Conservation (phyloP, 1,139 yeast genomes). For the Diutina ranongensis region DNA sequence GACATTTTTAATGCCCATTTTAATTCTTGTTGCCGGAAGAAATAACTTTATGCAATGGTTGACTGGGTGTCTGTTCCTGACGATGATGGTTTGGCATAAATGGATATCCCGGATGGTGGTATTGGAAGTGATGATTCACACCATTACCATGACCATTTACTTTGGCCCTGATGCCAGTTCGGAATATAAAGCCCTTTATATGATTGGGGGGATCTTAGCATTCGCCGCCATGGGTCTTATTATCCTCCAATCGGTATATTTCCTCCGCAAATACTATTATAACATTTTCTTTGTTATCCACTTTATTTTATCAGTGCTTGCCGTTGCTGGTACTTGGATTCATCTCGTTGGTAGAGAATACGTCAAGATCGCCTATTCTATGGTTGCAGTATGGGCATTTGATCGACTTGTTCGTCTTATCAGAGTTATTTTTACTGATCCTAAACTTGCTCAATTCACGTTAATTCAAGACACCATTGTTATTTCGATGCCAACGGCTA, state of each 20-base stretch:
- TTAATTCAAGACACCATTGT: background rate
- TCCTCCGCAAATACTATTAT: background rate
- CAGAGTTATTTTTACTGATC: background rate
- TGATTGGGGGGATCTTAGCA: background rate
- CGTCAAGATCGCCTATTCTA: background rate
- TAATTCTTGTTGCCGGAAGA: constrained; percentile 32
- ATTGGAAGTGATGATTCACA: background rate
- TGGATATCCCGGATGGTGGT: constrained; percentile 18
- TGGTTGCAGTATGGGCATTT: constrained; percentile 1
- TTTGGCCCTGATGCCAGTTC: background rate
- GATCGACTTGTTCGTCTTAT: background rate
- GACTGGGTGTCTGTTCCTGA: constrained; percentile 27
- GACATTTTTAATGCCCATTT: constrained; percentile 19
- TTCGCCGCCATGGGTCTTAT: background rate
- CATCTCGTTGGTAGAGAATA: background rate
- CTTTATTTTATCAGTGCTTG: background rate
- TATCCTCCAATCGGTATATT: background rate
- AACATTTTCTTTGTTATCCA: background rate
- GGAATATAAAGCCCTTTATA: background rate
- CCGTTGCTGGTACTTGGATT: background rate
- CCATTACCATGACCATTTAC: background rate
- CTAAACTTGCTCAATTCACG: background rate
- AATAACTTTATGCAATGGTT: constrained; percentile 32
- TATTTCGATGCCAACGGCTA: background rate
- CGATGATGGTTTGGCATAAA: constrained; percentile 26